Conservation (phyloP, 2,329 filamentous ascomycete species). For the Fusarium domesticum region DNA sequence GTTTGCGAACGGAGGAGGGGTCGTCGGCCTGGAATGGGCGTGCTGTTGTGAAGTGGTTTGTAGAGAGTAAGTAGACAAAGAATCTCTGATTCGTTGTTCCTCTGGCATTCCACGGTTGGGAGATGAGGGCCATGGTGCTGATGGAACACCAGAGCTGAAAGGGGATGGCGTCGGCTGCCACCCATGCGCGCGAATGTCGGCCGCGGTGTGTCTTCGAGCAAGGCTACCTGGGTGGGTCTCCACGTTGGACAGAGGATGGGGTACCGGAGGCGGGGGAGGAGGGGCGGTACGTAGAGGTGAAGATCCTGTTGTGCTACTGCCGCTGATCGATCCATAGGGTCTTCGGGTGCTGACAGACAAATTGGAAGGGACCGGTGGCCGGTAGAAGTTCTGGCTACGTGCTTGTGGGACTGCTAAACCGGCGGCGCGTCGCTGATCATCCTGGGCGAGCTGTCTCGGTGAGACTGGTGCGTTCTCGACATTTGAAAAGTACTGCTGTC, state of each 20-base stretch:
- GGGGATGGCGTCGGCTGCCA: constrained; percentile 67
- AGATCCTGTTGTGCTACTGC: constrained; percentile 59
- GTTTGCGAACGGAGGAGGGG: constrained; percentile 51
- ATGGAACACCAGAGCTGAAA: constrained; percentile 56
- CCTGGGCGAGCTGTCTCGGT: constrained; percentile 80
- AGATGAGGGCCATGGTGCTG: constrained; percentile 53
- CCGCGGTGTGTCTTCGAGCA: constrained; percentile 84
- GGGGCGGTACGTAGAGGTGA: constrained; percentile 70
- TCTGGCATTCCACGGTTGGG: constrained; percentile 49
- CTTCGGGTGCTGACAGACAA: constrained; percentile 72
- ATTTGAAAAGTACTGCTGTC: constrained; percentile 63
- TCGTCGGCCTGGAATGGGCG: constrained; percentile 53
- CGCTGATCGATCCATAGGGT: constrained; percentile 83
- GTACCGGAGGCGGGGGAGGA: constrained; percentile 60
- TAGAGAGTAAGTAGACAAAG: constrained; percentile 53
- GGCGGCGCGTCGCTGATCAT: constrained; percentile 73
- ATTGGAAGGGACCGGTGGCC: constrained; percentile 77
- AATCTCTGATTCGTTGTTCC: constrained; percentile 56
- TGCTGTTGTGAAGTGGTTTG: constrained; percentile 41
- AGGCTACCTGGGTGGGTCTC: constrained; percentile 66
- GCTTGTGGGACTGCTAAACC: constrained; percentile 62
- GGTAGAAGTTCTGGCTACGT: constrained; percentile 62
- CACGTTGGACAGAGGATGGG: constrained; percentile 63
- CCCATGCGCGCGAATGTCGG: constrained; percentile 87
- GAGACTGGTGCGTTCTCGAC: constrained; percentile 79